Base-by-base conservation (phyloP, 1,284 basidiomycete genomes). In the Leccinum angustisporum region DNA sequence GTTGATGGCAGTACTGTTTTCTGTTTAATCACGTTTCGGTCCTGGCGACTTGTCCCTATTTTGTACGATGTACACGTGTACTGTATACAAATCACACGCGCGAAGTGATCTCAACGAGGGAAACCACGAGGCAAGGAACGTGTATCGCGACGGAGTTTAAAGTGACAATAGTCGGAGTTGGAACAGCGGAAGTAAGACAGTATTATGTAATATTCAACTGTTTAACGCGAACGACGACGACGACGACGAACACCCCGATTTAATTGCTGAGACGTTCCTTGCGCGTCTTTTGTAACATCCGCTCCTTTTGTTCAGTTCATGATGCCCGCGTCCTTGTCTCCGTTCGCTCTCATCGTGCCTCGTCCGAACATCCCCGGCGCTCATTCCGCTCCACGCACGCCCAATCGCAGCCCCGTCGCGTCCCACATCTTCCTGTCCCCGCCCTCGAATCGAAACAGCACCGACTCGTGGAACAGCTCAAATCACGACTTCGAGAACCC, bases 381-480 rank as follows among this genome's bases (percentile, higher is more conserved):
- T 1, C 76, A 79, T 1, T 78, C 80, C 2, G 54, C 67, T 2
- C 86, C 85, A 1, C 80, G 78, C 59, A 86, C 85, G 0, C 85
- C 85, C 38, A 76, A 75, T 64, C 69, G 73, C 57, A 83, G 82
- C 6, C 80, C 83, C 13, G 70, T 67, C 60, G 76, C 77, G 56
- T 78, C 81, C 3, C 76, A 79, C 63, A 69, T 85, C 64, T 74
- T 85, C 64, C 81, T 86, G 60, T 73, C 83, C 4, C 75, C 83
- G 4, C 72, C 74, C 0, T 71, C 81, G 16, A 84, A 88, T 69
- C 81, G 90, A 65, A 88, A 86, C 72, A 91, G 88, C 74, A 85
- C 86, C 9, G 88, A 90, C 73, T 91, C 88, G 71, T 92, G 90
- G 90, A 89, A 87, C 72, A 90, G 88, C 72, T 91, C 90, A 25